Conservation (phyloP, 768 basidiomycete species). For the Mycena haematopus region DNA sequence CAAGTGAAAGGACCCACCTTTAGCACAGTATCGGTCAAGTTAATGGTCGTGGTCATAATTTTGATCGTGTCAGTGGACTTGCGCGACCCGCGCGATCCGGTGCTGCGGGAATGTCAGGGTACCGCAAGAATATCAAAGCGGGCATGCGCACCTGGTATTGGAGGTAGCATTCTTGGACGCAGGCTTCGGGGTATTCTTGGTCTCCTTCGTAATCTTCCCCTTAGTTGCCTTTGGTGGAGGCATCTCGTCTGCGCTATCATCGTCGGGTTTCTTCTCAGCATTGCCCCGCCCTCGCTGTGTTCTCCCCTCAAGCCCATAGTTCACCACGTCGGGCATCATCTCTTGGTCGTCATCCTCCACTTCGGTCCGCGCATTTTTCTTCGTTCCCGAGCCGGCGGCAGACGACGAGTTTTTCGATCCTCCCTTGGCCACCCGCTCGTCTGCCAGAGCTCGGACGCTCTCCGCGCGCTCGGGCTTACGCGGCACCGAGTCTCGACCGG, state of each 20-base stretch:
- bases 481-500: constrained; percentile 12
- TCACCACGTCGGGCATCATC: constrained; percentile 14
- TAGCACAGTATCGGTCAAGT: constrained; percentile 58
- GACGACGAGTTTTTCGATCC: constrained; percentile 7
- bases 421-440: constrained; percentile 10
- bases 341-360: constrained; percentile 19
- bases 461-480: constrained; percentile 8
- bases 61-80: constrained; percentile 41
- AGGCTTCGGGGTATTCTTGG: constrained; percentile 10
- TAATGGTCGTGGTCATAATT: constrained; percentile 74
- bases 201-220: constrained; percentile 22
- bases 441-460: constrained; percentile 17
- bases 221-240: constrained; percentile 27
- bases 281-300: constrained; percentile 10
- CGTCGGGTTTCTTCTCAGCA: constrained; percentile 27
- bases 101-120: background rate
- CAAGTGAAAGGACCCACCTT: constrained; percentile 53
- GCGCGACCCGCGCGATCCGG: constrained; percentile 10
- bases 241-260: constrained; percentile 32
- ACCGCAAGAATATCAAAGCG: too few species aligned
- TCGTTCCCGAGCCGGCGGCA: background rate
- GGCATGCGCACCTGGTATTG: constrained; percentile 7
- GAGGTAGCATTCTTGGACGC: background rate
- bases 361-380: constrained; percentile 12
- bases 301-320: too few species aligned